phyloP scores from a whole-genome alignment of 1,284 basidiomycete genomes.

The Ceratobasidium sp. region DNA sequence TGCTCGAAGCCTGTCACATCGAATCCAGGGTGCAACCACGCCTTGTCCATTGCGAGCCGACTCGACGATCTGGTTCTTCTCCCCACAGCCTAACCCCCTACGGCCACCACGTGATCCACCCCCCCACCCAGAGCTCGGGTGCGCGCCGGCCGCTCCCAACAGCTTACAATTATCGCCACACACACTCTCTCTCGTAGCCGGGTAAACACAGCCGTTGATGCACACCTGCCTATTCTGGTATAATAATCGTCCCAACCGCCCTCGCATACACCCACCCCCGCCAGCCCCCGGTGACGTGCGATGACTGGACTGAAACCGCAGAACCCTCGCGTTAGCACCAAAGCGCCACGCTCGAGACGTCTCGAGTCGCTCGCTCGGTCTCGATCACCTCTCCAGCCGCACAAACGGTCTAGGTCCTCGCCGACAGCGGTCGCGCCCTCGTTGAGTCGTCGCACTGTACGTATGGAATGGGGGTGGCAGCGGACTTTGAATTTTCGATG shows the following conservation, averaged over 20 bases:
- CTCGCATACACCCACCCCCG: neutral
- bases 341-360: neutral
- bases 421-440: neutral
- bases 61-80: neutral
- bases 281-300: too few relatives aligned
- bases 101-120: neutral
- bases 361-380: too few relatives aligned
- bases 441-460: neutral
- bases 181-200: too few relatives aligned
- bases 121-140: too few relatives aligned
- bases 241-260: neutral
- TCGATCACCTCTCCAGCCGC: too few relatives aligned
- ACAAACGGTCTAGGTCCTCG: too few relatives aligned
- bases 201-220: too few relatives aligned
- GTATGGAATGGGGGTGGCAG: neutral
- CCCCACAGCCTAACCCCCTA: conserved; percentile 3
- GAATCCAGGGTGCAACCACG: neutral
- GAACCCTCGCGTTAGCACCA: neutral
- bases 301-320: neutral
- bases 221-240: neutral
- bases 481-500: neutral
- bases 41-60: too few relatives aligned
- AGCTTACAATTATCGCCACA: too few relatives aligned
- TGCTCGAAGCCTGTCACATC: neutral
- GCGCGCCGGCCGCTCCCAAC: too few relatives aligned